Base-by-base conservation (phyloP, 73 alveolate genomes). In the Uronychia setigera region DNA sequence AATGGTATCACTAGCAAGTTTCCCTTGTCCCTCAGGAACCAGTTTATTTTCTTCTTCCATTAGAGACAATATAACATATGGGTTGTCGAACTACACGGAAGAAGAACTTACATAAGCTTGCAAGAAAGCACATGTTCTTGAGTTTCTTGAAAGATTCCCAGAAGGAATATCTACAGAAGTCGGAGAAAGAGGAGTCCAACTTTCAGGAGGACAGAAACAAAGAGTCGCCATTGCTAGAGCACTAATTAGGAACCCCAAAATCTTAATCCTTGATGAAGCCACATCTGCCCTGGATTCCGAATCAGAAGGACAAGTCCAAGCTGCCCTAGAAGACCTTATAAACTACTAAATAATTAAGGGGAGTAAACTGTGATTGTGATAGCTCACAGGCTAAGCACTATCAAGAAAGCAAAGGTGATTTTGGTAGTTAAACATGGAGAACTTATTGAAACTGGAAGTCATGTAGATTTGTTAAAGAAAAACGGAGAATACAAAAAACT, bases 171-270 rank as follows among this genome's bases (percentile, higher is more conserved):
- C 89, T 28, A 92, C 97, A 33, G 78, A 67, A 26, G 94, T 92
- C 58, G 99, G 99, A 0, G 95, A 88, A 83, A 84, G 95, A 81
- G 98, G 97, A 30, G 81, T 87, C 33, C 85, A 96, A 46, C 79
- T 96, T 60, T 90, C 96, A n/a, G 97, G 98, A 0, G 99, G 99
- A 14, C 87, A 96, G 83, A 96, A 96, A 78, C 92, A 96, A 85
- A 88, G 98, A 89, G 91, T 96, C 26, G 98, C 98, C 27, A 92
- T 96, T 13, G 98, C 98, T 1, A 80, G 99, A 32, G 98, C 99
- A 0, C 78, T 96, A 28, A 88, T 96, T 1, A 90, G 88, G 57
- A 88, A 93, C 58, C 92, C 98, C 74, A 92, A 91, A 90, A 85
- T 94, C 11, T 77, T 96, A 79, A 88, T 94, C 26, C 83, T 96